phyloP scores from a whole-genome alignment of 805 yeast species.

The Kodamaea neixiangensis region DNA sequence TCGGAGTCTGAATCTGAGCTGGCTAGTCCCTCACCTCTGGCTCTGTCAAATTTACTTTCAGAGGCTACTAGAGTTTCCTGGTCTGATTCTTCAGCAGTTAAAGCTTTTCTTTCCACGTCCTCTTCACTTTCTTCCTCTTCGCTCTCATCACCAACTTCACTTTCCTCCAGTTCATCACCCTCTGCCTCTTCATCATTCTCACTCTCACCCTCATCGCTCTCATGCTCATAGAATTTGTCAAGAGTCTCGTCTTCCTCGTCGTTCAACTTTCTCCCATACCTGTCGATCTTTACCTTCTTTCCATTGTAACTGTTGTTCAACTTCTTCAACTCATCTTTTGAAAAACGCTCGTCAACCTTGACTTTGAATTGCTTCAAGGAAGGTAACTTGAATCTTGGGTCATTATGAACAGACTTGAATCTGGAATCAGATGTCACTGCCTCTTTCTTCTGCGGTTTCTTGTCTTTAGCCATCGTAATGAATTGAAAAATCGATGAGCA shows the following conservation, averaged over 20 bases:
- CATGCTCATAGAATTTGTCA: slow-evolving; percentile 63
- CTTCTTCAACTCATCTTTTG: slow-evolving; percentile 60
- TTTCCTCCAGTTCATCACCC: slow-evolving; percentile 25
- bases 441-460: slow-evolving; percentile 12
- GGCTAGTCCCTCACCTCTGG: slow-evolving; percentile 19
- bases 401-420: slow-evolving; percentile 75
- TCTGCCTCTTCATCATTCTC: slow-evolving; percentile 34
- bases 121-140: slow-evolving; percentile 15
- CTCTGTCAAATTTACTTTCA: slow-evolving; percentile 15
- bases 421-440: slow-evolving; percentile 66
- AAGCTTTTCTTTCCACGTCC: slow-evolving; percentile 1
- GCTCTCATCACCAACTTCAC: slow-evolving; percentile 20
- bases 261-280: slow-evolving; percentile 75
- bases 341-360: slow-evolving; percentile 82
- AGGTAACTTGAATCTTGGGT: slow-evolving; percentile 85
- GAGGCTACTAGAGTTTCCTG: slow-evolving; percentile 25
- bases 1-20: slow-evolving; percentile 38
- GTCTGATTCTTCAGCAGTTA: slow-evolving; percentile 8
- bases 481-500: slow-evolving; percentile 3
- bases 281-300: slow-evolving; percentile 72
- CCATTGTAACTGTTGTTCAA: slow-evolving; percentile 44
- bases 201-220: slow-evolving; percentile 32
- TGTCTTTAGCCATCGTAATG: slow-evolving; percentile 10
- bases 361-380: slow-evolving; percentile 69
- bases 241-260: slow-evolving; percentile 50